A percentile compares a stretch with the other conserved stretches of the same genome.
Conservation (phyloP, 2,329 filamentous ascomycete genomes). For the Diatrype stigma region DNA sequence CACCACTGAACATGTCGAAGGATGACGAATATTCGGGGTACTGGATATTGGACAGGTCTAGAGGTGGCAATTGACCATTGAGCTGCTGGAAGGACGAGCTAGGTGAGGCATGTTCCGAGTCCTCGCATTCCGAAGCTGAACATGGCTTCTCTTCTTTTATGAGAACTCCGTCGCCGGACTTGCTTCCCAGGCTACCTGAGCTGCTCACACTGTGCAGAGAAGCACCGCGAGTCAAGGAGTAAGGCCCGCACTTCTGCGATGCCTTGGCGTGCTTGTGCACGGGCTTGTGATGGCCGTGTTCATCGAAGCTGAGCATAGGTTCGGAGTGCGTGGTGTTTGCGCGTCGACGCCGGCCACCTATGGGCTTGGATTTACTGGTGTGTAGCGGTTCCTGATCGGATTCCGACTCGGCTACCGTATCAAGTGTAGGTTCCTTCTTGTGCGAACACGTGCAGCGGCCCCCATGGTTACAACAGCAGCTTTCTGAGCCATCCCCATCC, state of each 20-base stretch:
- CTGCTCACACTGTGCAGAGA: constrained; percentile 50
- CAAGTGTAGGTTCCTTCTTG: constrained; percentile 59
- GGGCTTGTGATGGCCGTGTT: constrained; percentile 62
- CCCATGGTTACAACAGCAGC: constrained; percentile 68
- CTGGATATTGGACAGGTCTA: constrained; percentile 55
- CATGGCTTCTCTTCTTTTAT: constrained; percentile 35
- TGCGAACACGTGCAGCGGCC: constrained; percentile 61
- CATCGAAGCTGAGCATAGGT: constrained; percentile 54
- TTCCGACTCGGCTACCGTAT: constrained; percentile 62
- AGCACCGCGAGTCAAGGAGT: constrained; percentile 55
- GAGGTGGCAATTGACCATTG: constrained; percentile 49
- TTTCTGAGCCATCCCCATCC: constrained; percentile 40
- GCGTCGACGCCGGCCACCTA: constrained; percentile 46
- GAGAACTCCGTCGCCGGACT: constrained; percentile 41
- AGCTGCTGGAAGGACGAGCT: constrained; percentile 47
- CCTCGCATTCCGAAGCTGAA: constrained; percentile 40
- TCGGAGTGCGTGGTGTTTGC: constrained; percentile 62
- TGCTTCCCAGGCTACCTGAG: constrained; percentile 36
- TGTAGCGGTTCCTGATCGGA: constrained; percentile 44
- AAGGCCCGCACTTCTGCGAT: constrained; percentile 59
- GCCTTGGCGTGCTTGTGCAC: constrained; percentile 57
- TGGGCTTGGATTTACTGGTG: constrained; percentile 36
- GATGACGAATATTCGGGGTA: constrained; percentile 46
- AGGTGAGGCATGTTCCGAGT: constrained; percentile 60
- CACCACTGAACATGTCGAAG: constrained; percentile 49